Percentiles rank a stretch among this genome's conserved stretches.
Evolutionary conservation across 225 moss, liverwort and hornwort species (phyloP).

Genomic region (Bryoerythrophyllum caledonicum): DNA sequence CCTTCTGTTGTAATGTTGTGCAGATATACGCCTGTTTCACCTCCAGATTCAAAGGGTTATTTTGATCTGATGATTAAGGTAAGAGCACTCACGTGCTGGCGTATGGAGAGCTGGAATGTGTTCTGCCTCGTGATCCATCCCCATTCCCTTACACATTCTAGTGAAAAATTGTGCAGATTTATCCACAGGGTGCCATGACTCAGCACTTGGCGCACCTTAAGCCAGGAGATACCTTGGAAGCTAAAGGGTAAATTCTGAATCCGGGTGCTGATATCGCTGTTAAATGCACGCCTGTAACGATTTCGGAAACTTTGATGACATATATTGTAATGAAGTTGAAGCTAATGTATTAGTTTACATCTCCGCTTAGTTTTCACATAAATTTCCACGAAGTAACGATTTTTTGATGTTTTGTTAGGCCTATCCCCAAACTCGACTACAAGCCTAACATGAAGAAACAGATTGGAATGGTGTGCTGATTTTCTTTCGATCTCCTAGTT

Average conservation of each 20-base stretch:
- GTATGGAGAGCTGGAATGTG: constrained; percentile 5
- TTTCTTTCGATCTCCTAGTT: constrained; percentile 18
- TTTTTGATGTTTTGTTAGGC: constrained; percentile 52
- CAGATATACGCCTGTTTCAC: constrained; percentile 90
- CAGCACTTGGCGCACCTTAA: constrained; percentile 71
- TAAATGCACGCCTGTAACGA: constrained; percentile 10
- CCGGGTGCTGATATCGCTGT: neutral
- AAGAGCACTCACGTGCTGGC: constrained; percentile 16
- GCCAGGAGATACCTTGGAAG: constrained; percentile 79
- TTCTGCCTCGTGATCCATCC: neutral
- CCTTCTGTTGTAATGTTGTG: constrained; percentile 21
- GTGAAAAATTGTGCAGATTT: constrained; percentile 51
- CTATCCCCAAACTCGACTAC: constrained; percentile 84
- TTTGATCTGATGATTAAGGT: constrained; percentile 95
- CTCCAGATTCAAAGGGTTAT: constrained; percentile 89
- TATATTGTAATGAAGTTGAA: constrained; percentile 1
- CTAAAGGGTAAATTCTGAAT: constrained; percentile 63
- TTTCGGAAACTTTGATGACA: constrained; percentile 6
- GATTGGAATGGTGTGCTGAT: constrained; percentile 86
- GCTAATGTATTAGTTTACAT: neutral
- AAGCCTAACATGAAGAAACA: constrained; percentile 86
- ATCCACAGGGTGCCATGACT: constrained; percentile 83
- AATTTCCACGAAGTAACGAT: neutral
- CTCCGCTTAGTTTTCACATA: neutral
- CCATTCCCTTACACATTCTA: constrained; percentile 10